Evolutionary conservation across 2,329 filamentous ascomycete genomes (phyloP).

Genomic region (Penicillium sp.): DNA sequence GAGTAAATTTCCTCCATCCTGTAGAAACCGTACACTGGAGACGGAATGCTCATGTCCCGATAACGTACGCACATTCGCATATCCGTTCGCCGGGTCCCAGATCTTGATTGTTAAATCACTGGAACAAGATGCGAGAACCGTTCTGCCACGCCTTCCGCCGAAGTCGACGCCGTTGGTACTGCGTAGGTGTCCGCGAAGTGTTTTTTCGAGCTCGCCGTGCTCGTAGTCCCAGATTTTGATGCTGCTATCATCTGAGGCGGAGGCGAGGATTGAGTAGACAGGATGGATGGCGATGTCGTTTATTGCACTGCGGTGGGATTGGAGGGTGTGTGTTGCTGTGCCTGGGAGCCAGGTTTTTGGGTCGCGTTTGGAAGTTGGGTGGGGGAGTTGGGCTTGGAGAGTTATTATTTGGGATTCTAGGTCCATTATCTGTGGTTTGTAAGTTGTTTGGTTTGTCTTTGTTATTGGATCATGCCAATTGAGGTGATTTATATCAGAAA

Average conservation of each 20-base stretch:
- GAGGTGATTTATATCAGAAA: background rate
- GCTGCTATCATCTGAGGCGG: conserved; percentile 84
- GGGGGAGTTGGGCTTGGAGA: conserved; percentile 40
- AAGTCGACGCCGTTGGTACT: conserved; percentile 85
- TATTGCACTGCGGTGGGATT: conserved; percentile 79
- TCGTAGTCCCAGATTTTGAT: conserved; percentile 99
- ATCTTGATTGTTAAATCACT: conserved; percentile 90
- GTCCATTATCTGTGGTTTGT: conserved; percentile 1
- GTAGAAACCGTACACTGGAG: conserved; percentile 81
- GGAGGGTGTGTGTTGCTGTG: conserved; percentile 67
- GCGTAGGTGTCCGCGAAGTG: conserved; percentile 85
- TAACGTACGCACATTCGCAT: conserved; percentile 89
- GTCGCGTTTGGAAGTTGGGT: conserved; percentile 1
- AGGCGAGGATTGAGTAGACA: conserved; percentile 84
- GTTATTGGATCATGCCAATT: background rate
- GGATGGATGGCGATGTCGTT: conserved; percentile 91
- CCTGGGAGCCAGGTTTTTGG: conserved; percentile 24
- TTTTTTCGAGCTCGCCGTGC: conserved; percentile 80
- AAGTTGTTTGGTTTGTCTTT: background rate
- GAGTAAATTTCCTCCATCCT: conserved; percentile 71
- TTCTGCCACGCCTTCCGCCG: conserved; percentile 70
- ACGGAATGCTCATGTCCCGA: conserved; percentile 90
- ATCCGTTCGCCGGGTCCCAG: conserved; percentile 87
- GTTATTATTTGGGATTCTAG: conserved; percentile 72
- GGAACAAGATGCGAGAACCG: conserved; percentile 76